Base-by-base conservation (phyloP, 257 asterid genomes). In the Solanum arcanum region DNA sequence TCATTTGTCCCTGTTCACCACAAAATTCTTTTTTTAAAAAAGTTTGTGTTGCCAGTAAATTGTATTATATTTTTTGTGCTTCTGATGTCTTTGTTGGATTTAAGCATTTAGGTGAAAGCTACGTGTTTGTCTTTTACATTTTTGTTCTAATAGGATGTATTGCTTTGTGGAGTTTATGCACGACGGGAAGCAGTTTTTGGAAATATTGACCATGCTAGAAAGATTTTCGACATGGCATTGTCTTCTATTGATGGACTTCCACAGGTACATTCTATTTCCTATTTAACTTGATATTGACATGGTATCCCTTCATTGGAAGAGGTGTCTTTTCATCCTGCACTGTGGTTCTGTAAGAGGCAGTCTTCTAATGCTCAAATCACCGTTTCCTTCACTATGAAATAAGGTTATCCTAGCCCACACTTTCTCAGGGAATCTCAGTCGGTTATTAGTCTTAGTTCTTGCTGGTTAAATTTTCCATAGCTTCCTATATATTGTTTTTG, bases 121-220 rank as follows among this genome's bases (percentile, higher is more conserved):
- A 33, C 29, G n/a, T 88, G 62, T 49, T 62, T 80, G 82, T 56
- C 27, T 64, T 76, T 60, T 85, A 59, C 82, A 66, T 41, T 47
- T 83, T 89, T 84, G n/a, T 89, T 62, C 33, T 89, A 87, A 83
- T 89, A 97, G 99, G 99, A 97, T 93, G 90, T 96, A 86, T 89
- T 97, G 94, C 95, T 97, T 35, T 97, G 99, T 90, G 99, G 99
- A 83, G 97, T 94, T 89, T 97, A 97, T 90, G 99, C 99, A 27
- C 95, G 90, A 88, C 92, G 99, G 89, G 99, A 96, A 91, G 99
- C 99, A 12, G 87, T 88, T 60, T 95, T 89, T 66, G 98, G 97
- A 83, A 97, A 95, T 91, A 92, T 96, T 87, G 98, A 95, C 83
- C 95, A 92, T 89, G 94, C 99, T 46, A 92, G 99, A 85, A 97